Evolutionary conservation across 2,329 filamentous ascomycete species (phyloP).

Genomic region (Metarhizium anisopliae): DNA sequence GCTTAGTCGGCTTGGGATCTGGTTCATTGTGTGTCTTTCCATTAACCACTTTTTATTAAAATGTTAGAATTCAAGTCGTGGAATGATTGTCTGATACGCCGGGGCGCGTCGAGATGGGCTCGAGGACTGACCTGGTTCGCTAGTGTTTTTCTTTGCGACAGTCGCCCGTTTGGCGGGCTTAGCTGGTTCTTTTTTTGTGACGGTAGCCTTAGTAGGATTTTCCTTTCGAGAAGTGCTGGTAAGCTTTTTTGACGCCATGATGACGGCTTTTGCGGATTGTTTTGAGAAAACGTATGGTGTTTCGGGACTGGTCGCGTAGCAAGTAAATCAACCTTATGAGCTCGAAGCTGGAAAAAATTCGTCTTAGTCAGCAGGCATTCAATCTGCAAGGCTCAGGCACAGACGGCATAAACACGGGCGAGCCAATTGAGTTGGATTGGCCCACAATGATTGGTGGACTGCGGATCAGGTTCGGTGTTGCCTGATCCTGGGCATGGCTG

Average conservation of each 20-base stretch:
- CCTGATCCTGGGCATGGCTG: no score
- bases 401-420: no score
- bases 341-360: neutral
- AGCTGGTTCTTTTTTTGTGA: neutral
- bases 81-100: neutral
- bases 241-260: slow-evolving; percentile 7
- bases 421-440: no score
- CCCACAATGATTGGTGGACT: no score
- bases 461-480: no score
- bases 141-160: neutral
- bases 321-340: neutral
- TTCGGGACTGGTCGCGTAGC: neutral
- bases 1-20: slow-evolving; percentile 3
- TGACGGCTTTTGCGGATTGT: neutral
- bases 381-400: neutral
- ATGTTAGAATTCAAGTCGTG: neutral
- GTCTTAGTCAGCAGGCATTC: neutral
- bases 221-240: slow-evolving; percentile 1
- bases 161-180: slow-evolving; percentile 3
- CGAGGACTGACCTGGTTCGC: slow-evolving; percentile 6
- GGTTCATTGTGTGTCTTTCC: neutral
- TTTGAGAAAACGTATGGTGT: neutral
- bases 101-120: neutral
- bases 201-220: neutral
- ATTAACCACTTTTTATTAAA: neutral